Base-by-base conservation (phyloP, 495 filamentous ascomycete genomes). In the Tuber microsphaerosporum region DNA sequence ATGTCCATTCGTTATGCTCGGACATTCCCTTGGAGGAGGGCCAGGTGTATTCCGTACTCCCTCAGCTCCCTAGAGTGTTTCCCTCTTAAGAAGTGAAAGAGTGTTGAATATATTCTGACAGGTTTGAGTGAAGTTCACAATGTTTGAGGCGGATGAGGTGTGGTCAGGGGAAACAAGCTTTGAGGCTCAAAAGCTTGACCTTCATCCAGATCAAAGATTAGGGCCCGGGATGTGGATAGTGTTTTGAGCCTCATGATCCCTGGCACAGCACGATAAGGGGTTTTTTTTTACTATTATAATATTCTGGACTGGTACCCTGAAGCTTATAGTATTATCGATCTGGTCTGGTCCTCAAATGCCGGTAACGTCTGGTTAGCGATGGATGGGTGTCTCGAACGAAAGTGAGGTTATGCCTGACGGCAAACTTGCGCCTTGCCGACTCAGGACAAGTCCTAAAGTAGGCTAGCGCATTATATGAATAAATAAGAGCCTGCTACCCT, bases 151-250 rank as follows among this genome's bases (percentile, higher is more conserved):
- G 14, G 56, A 34, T 65, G 56, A 34, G 26, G 14, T 3, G 16
- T 65, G 26, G n/a, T 34, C 7, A 17, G 56, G 56, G 16, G 26
- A 12, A 34, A 65, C 75, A 78, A 79, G 77, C 46, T n/a, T 69
- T 74, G 77, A 71, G 75, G 77, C 75, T 79, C 34, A 77, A 78
- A 73, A 71, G 77, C 75, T 73, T 77, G 76, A 77, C 26, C 7
- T 22, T 3, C 31, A 46, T 37, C 41, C 12, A 12, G 56, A 34
- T 16, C 17, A 34, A 65, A 6, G 3, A 22, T 48, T 56, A 56
- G 48, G 14, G 31, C 2, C 56, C 0, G 14, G 56, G 56, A 14
- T 17, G 2, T 6, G 56, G 56, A 65, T 4, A 31, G 22, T n/a
- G 9, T n/a, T 7, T 12, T 56, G 26, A 22, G 19, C 46, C 39